Percentiles rank a stretch among this genome's conserved stretches.
Evolutionary conservation across 305 asterid species (phyloP).

Genomic region (Stenogyne calaminthoides): DNA sequence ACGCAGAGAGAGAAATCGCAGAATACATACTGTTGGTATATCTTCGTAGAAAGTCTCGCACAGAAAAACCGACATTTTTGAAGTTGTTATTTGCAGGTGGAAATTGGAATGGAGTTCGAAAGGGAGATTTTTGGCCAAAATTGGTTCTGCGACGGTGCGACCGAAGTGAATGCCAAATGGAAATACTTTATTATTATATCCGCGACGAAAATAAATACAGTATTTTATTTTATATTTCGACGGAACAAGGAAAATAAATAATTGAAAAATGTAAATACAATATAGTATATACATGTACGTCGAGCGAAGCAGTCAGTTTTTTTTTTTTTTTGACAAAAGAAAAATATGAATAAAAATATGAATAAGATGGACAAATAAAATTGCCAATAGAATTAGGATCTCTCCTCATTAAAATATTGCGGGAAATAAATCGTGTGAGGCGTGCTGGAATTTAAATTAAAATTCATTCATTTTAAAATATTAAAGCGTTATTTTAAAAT

Average conservation of each 20-base stretch:
- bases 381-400: background rate
- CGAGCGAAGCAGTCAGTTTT: background rate
- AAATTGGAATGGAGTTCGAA: background rate
- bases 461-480: too few relatives aligned
- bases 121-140: background rate
- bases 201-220: too few relatives aligned
- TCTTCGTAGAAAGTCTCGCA: slow-evolving; percentile 42
- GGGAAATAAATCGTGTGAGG: too few relatives aligned
- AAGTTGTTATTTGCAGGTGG: background rate
- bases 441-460: too few relatives aligned
- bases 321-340: background rate
- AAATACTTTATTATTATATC: too few relatives aligned
- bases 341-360: background rate
- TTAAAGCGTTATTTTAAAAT: too few relatives aligned
- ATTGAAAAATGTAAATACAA: too few relatives aligned
- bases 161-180: too few relatives aligned
- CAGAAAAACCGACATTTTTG: slow-evolving; percentile 39
- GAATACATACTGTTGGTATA: slow-evolving; percentile 39
- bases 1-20: background rate
- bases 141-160: background rate
- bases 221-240: too few relatives aligned
- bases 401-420: too few relatives aligned
- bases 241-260: too few relatives aligned
- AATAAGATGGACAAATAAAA: background rate
- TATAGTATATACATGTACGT: background rate